Percentiles rank a stretch among this genome's conserved stretches.
Evolutionary conservation across 345 rosid species (phyloP).

Genomic region (Angophora floribunda): DNA sequence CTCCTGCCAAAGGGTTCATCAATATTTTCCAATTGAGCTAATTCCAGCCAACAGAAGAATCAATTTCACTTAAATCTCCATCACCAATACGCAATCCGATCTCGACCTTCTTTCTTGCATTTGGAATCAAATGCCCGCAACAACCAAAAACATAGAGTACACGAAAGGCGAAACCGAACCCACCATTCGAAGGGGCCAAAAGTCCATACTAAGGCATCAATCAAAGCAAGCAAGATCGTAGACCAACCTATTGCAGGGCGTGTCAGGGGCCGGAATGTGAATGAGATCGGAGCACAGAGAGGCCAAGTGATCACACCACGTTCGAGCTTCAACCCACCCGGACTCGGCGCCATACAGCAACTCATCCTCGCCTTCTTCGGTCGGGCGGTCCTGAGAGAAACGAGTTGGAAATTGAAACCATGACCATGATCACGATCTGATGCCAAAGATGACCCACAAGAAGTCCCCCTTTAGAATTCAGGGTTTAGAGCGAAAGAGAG

Average conservation of each 20-base stretch:
- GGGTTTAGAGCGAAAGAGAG: not conserved
- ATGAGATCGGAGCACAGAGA: slow-evolving; percentile 51
- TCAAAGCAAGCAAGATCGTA: not conserved
- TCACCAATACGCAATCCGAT: not conserved
- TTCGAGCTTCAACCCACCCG: slow-evolving; percentile 90
- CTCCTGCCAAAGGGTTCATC: not conserved
- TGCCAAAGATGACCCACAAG: not conserved
- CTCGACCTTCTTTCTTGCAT: not conserved
- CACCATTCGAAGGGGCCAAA: not conserved
- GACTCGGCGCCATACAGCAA: slow-evolving; percentile 50
- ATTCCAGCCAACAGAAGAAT: not conserved
- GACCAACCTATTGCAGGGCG: slow-evolving; percentile 57
- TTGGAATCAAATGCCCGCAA: not conserved
- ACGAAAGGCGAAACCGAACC: not conserved
- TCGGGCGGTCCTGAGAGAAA: slow-evolving; percentile 11
- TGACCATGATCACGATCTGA: fast-evolving
- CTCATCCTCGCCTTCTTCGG: slow-evolving; percentile 27
- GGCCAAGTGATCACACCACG: slow-evolving; percentile 67
- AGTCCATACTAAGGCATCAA: not conserved
- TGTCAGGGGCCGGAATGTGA: slow-evolving; percentile 58
- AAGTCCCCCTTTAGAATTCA: not conserved
- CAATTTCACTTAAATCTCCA: not conserved
- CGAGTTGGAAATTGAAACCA: not conserved
- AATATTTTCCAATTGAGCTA: not conserved
- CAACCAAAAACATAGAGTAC: not conserved